These are phyloP conservation scores for Talaromyces adpressus DNA, from an alignment of 495 filamentous ascomycete genomes.

Conservation along the genomic window DNA sequence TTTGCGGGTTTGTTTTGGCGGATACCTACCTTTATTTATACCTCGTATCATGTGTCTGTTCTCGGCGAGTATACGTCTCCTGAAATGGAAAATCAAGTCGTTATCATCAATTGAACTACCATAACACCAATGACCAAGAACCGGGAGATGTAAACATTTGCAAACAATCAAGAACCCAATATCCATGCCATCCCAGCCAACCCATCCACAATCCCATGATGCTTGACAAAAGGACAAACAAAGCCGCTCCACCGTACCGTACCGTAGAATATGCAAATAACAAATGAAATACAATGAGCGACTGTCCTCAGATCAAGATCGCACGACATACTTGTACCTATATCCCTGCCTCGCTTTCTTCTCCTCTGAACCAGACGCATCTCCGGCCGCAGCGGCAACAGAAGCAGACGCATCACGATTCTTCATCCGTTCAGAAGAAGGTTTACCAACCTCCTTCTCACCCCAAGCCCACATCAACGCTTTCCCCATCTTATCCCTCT, in stretches of 20 bases:
- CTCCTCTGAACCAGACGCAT: slow-evolving; percentile 13
- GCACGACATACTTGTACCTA: slow-evolving; percentile 34
- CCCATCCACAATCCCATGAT: neutral
- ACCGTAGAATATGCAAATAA: neutral
- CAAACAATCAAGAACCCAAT: neutral
- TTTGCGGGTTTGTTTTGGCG: neutral
- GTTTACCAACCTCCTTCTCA: slow-evolving; percentile 36
- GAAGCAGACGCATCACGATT: slow-evolving; percentile 15
- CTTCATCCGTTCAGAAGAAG: slow-evolving; percentile 18
- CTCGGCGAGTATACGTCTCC: neutral
- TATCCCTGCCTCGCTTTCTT: slow-evolving; percentile 34
- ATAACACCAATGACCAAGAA: neutral
- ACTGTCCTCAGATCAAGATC: neutral
- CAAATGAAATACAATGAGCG: neutral
- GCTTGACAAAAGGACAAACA: neutral
- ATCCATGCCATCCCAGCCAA: neutral
- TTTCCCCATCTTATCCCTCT: slow-evolving; percentile 47
- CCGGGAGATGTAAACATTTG: neutral
- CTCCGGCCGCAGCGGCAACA: neutral
- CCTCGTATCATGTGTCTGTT: neutral
- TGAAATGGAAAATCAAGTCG: neutral
- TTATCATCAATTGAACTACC: neutral
- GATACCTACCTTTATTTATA: neutral
- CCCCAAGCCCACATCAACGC: slow-evolving; percentile 44
- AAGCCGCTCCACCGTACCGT: neutral